phyloP scores from a whole-genome alignment of 768 basidiomycete species.

The Mycena haematopus region DNA sequence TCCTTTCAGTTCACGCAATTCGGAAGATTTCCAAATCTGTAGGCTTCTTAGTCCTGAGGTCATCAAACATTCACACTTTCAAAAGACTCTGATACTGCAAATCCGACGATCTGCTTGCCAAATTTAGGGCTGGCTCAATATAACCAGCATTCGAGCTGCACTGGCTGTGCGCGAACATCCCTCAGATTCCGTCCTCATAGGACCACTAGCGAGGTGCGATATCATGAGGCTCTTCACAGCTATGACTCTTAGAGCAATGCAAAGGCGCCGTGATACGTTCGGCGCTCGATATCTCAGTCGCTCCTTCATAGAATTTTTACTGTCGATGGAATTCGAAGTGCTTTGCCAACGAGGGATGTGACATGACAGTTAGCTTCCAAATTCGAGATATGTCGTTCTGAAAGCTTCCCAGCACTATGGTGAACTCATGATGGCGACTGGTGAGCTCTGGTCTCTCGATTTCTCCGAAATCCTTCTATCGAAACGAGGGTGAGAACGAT shows the following conservation, averaged over 20 bases:
- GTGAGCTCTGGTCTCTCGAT: not conserved
- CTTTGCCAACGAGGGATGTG: not conserved
- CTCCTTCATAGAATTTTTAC: not conserved
- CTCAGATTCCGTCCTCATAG: not conserved
- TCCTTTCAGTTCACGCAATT: not conserved
- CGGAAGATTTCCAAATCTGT: not conserved
- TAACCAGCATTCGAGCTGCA: not conserved
- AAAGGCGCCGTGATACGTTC: not conserved
- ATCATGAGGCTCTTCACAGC: not conserved
- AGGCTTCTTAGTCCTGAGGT: not conserved
- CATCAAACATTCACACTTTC: not conserved
- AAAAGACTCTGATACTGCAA: not conserved
- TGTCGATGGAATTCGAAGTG: not conserved
- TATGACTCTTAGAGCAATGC: not conserved
- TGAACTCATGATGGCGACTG: not conserved
- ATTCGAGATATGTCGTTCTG: no score
- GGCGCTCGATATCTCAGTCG: not conserved
- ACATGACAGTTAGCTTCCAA: not conserved
- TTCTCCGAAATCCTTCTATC: not conserved
- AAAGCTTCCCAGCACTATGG: not conserved
- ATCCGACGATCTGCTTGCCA: not conserved
- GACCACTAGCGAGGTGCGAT: not conserved
- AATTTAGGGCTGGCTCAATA: not conserved
- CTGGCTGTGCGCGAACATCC: not conserved
- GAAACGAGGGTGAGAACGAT: not conserved